A percentile compares a stretch with the other conserved stretches of the same genome.
phyloP scores from a whole-genome alignment of 2,329 filamentous ascomycete species.

The Hymenoscyphus linearis region DNA sequence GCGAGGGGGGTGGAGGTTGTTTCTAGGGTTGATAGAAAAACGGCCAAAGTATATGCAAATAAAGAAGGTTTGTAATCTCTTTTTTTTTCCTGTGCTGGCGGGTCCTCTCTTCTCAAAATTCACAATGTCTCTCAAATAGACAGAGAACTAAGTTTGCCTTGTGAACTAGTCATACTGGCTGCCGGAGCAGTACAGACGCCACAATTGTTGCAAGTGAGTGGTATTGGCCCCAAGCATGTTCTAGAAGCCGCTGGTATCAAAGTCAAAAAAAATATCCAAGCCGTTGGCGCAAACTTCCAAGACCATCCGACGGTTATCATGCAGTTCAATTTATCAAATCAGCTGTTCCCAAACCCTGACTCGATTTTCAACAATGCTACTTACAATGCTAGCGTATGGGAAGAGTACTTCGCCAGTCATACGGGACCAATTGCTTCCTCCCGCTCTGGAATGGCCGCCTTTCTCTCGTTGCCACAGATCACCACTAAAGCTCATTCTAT shows the following conservation, averaged over 20 bases:
- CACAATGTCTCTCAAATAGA: background rate
- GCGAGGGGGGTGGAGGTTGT: background rate
- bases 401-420: conserved; percentile 9
- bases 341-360: conserved; percentile 9
- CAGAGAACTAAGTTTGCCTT: background rate
- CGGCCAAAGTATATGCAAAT: background rate
- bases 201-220: conserved; percentile 31
- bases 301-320: conserved; percentile 8
- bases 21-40: background rate
- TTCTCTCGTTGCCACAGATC: conserved; percentile 23
- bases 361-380: conserved; percentile 11
- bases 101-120: background rate
- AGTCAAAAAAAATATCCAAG: conserved; percentile 11
- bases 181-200: conserved; percentile 25
- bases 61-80: conserved; percentile 2
- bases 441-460: background rate
- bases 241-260: conserved; percentile 13
- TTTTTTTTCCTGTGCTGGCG: background rate
- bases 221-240: conserved; percentile 21
- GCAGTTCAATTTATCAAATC: conserved; percentile 3
- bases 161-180: conserved; percentile 21
- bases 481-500: conserved; percentile 3
- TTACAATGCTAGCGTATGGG: conserved; percentile 32
- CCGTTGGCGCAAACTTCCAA: conserved; percentile 19
- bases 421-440: conserved; percentile 5